Evolutionary conservation across 164 flowering plant genomes (phyloP).

Genomic region (Chimonanthus salicifolius): DNA sequence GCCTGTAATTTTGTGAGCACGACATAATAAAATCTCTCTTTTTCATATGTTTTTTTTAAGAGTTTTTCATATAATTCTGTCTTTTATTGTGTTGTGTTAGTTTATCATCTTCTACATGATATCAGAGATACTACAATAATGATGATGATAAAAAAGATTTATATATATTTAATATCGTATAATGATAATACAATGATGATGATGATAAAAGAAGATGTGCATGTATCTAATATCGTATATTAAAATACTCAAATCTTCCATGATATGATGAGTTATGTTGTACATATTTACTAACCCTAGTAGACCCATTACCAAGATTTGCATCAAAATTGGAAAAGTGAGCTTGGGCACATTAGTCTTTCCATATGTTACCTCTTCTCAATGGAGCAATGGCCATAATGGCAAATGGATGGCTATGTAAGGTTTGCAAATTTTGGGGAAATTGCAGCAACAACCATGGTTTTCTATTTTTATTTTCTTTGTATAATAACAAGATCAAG

Average conservation of each 20-base stretch:
- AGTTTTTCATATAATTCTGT: too few relatives aligned
- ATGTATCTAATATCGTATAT: conserved; percentile 20
- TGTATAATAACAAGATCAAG: neutral
- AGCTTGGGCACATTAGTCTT: too few relatives aligned
- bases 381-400: conserved; percentile 23
- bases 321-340: too few relatives aligned
- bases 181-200: neutral
- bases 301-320: conserved; percentile 36
- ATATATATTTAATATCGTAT: too few relatives aligned
- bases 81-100: too few relatives aligned
- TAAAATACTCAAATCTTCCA: neutral
- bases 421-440: conserved; percentile 13
- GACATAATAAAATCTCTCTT: too few relatives aligned
- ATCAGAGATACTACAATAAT: too few relatives aligned
- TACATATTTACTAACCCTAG: conserved; percentile 30
- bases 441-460: conserved; percentile 14
- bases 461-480: conserved; percentile 9
- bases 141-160: too few relatives aligned
- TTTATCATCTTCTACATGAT: too few relatives aligned
- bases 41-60: too few relatives aligned
- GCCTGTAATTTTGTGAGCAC: too few relatives aligned
- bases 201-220: neutral
- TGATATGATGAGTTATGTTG: neutral
- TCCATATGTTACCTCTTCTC: conserved; percentile 16
- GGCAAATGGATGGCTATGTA: conserved; percentile 27